Evolutionary conservation across 139 green algal species (phyloP), one percentile per base, ranked within the genome.

Genomic region (Astrephomene gubernaculifera): DNA sequence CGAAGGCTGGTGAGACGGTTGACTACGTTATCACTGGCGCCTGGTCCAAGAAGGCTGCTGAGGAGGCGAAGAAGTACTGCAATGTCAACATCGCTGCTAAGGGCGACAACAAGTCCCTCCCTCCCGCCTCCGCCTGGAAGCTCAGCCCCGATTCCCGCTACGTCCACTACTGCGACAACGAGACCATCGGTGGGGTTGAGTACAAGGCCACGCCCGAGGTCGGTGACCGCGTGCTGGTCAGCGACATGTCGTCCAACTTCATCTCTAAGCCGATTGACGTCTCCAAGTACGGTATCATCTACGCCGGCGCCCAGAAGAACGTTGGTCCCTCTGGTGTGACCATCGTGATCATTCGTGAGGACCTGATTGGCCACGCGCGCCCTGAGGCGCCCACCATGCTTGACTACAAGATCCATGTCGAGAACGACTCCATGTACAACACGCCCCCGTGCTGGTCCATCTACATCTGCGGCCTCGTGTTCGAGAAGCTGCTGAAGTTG

Each of bases 111-210:
- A 97, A 97, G 85, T 97, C 89, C 29, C 87, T 99, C 19, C 97
- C 97, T 0, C 60, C 80, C 0, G 69, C 82, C 10, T 82, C 70
- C 24, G 85, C 81, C n/a, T 99, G 97, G 97, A 97, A 97, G 71
- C 92, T 99, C 19, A 95, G 79, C 41, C 45, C 75, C 4, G 91
- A 92, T 79, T 88, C 94, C 41, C 95, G 94, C 87, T 99, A 98
- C 54, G 94, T 99, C 83, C 97, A 99, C 93, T 98, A 99, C 90
- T 99, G 98, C 92, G 95, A 98, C 90, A 99, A 99, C 87, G 98
- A 99, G 92, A 99, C 98, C 60, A 99, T 99, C 78, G 93, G 97
- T 71, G 97, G 98, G 33, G 97, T 99, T n/a, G 98, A 99, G 93
- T 99, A 99, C 93, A 98, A 96, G 86, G 76, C 33, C n/a, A 86